phyloP scores from a whole-genome alignment of 1,284 basidiomycete species.

The Pascua sp. region DNA sequence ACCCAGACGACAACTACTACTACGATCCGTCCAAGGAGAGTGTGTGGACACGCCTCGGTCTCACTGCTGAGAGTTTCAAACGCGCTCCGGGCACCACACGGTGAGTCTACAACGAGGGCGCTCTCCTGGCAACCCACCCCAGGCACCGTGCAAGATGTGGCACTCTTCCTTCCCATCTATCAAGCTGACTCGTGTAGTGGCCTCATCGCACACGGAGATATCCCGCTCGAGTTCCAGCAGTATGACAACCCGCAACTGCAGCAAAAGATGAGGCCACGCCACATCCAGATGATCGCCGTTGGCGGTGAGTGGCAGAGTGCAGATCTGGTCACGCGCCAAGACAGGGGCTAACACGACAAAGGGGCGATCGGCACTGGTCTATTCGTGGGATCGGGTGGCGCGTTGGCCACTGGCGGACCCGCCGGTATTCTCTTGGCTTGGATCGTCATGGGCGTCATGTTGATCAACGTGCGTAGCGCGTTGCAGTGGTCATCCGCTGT shows the following conservation, averaged over 20 bases:
- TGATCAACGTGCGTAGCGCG: slow-evolving; percentile 11
- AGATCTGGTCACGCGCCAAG: neutral
- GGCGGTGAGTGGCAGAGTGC: slow-evolving; percentile 36
- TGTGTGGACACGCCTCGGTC: slow-evolving; percentile 44
- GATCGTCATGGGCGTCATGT: slow-evolving; percentile 36
- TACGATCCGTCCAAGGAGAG: slow-evolving; percentile 50
- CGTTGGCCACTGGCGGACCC: slow-evolving; percentile 53
- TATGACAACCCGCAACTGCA: slow-evolving; percentile 46
- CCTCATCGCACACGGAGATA: slow-evolving; percentile 34
- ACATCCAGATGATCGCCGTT: slow-evolving; percentile 49
- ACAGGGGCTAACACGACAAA: neutral
- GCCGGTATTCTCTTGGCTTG: slow-evolving; percentile 50
- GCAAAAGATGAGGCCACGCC: slow-evolving; percentile 49
- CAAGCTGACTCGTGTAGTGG: slow-evolving; percentile 19
- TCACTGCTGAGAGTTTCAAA: slow-evolving; percentile 49
- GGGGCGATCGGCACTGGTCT: slow-evolving; percentile 54
- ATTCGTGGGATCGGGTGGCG: slow-evolving; percentile 50
- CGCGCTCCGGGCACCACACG: slow-evolving; percentile 48
- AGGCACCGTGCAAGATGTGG: neutral
- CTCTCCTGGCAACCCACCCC: neutral
- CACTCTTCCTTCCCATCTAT: neutral
- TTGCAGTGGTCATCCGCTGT: neutral
- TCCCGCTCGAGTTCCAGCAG: slow-evolving; percentile 26
- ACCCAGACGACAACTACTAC: slow-evolving; percentile 15
- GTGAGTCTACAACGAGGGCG: slow-evolving; percentile 15